Conservation (phyloP, 352 stramenopile genomes). For the Phytophthora ramorum region DNA sequence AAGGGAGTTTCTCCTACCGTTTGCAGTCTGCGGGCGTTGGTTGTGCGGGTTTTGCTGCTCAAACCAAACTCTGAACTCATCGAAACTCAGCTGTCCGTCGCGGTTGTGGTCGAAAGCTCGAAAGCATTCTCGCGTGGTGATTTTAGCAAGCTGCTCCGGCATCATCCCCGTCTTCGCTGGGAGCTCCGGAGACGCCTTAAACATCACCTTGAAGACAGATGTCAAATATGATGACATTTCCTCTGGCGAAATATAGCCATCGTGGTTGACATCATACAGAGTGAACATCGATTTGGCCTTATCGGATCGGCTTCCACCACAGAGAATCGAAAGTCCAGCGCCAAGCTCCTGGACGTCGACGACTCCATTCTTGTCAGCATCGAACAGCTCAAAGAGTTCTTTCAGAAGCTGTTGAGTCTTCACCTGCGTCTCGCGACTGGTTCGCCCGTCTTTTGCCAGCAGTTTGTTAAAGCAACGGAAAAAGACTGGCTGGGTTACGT, state of each 20-base stretch:
- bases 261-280: constrained; percentile 84
- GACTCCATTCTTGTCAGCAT: constrained; percentile 75
- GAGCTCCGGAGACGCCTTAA: constrained; percentile 80
- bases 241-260: constrained; percentile 79
- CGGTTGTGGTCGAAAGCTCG: constrained; percentile 73
- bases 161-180: constrained; percentile 58
- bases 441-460: constrained; percentile 52
- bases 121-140: constrained; percentile 85
- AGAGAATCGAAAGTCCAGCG: constrained; percentile 88
- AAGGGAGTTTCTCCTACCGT: constrained; percentile 14
- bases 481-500: constrained; percentile 71
- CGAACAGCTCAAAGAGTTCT: constrained; percentile 86
- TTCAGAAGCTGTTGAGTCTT: constrained; percentile 63
- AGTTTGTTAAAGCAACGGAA: constrained; percentile 89
- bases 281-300: constrained; percentile 84
- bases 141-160: constrained; percentile 70
- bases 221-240: constrained; percentile 89
- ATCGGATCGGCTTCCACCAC: constrained; percentile 73
- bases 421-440: constrained; percentile 45
- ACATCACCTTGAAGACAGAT: constrained; percentile 88
- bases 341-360: constrained; percentile 90
- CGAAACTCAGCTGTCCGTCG: constrained; percentile 80
- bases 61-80: constrained; percentile 85
- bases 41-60: constrained; percentile 55
- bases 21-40: constrained; percentile 20